Base-by-base conservation (phyloP, 345 rosid genomes). In the Eucalyptus pumila region DNA sequence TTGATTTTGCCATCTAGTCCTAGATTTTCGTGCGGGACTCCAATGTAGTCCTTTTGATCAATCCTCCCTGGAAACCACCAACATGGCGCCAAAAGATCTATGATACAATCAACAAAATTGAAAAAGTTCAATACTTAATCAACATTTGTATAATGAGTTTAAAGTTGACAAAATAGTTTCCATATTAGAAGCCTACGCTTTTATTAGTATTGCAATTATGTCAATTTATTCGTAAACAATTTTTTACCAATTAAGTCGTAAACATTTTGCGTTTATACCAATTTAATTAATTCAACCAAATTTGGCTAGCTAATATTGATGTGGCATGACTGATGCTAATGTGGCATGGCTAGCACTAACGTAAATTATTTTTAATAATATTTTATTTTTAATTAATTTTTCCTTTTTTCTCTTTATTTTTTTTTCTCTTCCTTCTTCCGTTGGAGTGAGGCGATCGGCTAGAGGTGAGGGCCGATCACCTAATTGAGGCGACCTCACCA, bases 41-140 rank as follows among this genome's bases (percentile, higher is more conserved):
- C 24, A 69, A 69, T 32, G 11, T 69, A 69, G 24, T 34, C 1
- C 6, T 34, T 65, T 21, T 21, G 23, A 4, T 69, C 7, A 17
- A 17, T 69, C 6, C 34, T 5, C 6, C 4, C 2, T 0, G 0
- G 11, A 69, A 37, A 69, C 2, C 4, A 3, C 13, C 13, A 34
- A 17, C 1, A 13, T 13, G 32, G 34, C 17, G 2, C 8, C 14
- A 13, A 56, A 56, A 24, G 3, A 56, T 56, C 6, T 56, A 24
- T 23, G 27, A 56, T 10, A 23, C 21, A 56, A 56, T 56, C 30
- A 24, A 56, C 62, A 56, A 24, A 24, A 56, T 56, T 56, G 30
- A 24, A 56, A 56, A 56, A 56, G 62, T 56, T 24, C 6, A 10
- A 24, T 9, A 56, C 62, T 56, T 23, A 56, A 24, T 56, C 30